A percentile compares a stretch with the other conserved stretches of the same genome.
Conservation (phyloP, 306 rosid species). For the Acacia confusa region DNA sequence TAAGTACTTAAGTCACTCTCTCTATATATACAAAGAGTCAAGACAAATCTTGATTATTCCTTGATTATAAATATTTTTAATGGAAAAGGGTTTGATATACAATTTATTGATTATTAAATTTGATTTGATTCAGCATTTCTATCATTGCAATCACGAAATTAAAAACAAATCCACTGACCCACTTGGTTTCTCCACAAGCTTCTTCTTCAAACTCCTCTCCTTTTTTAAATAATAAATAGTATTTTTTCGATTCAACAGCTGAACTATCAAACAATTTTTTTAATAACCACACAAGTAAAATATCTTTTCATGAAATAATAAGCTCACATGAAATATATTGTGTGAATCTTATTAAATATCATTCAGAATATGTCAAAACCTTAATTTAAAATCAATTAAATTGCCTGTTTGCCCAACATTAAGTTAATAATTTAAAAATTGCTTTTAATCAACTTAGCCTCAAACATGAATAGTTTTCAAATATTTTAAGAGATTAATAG, state of each 20-base stretch:
- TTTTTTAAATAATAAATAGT: background rate
- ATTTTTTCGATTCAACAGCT: background rate
- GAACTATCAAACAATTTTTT: background rate
- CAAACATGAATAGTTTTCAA: no score
- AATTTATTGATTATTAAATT: background rate
- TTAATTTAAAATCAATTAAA: background rate
- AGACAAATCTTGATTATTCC: constrained; percentile 6
- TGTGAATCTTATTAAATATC: background rate
- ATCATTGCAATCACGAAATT: background rate
- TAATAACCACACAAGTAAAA: background rate
- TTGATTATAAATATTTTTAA: background rate
- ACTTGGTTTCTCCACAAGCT: background rate
- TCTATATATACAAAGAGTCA: background rate
- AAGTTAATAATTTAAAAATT: background rate
- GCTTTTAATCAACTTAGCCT: background rate
- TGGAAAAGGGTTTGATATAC: background rate
- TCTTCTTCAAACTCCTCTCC: background rate
- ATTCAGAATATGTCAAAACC: background rate
- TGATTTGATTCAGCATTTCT: background rate
- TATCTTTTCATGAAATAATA: background rate
- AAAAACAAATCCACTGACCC: background rate
- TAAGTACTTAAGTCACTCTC: no score
- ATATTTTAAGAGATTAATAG: no score
- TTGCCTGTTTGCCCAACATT: background rate
- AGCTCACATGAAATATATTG: background rate